Evolutionary conservation across 352 stramenopile genomes (phyloP).

Genomic region (Paralagenidium karlingii): DNA sequence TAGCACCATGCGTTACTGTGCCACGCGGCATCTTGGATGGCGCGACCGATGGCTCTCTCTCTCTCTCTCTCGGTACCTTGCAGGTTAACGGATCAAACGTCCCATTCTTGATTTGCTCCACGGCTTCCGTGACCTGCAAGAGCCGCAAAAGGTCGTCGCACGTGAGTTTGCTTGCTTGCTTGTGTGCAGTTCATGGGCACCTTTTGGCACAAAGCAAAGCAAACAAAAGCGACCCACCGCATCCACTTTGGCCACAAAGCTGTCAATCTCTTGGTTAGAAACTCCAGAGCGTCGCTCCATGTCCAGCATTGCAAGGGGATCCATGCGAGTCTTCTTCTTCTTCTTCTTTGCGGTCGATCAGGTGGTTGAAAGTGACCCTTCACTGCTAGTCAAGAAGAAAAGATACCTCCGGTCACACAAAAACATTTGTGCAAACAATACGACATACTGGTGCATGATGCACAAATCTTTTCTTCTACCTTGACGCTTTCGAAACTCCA

Average conservation of each 20-base stretch:
- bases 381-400: too few relatives aligned
- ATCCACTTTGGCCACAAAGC: constrained; percentile 59
- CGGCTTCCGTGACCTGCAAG: constrained; percentile 42
- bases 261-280: constrained; percentile 49
- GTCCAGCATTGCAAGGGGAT: constrained; percentile 44
- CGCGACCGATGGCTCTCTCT: background rate
- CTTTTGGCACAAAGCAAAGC: background rate
- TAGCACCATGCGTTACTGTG: too few relatives aligned
- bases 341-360: too few relatives aligned
- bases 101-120: constrained; percentile 70
- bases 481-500: too few relatives aligned
- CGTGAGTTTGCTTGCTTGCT: background rate
- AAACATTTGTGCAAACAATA: too few relatives aligned
- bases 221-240: constrained; percentile 16
- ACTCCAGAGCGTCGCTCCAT: constrained; percentile 58
- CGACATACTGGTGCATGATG: too few relatives aligned
- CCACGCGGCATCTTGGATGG: background rate
- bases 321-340: constrained; percentile 18
- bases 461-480: too few relatives aligned
- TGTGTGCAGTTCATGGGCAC: too few relatives aligned
- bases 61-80: constrained; percentile 37
- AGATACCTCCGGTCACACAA: too few relatives aligned
- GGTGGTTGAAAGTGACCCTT: too few relatives aligned
- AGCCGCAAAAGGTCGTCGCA: background rate
- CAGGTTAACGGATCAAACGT: constrained; percentile 64